Base-by-base conservation (phyloP, 2,329 filamentous ascomycete species). In the Trichoderma sp. region DNA sequence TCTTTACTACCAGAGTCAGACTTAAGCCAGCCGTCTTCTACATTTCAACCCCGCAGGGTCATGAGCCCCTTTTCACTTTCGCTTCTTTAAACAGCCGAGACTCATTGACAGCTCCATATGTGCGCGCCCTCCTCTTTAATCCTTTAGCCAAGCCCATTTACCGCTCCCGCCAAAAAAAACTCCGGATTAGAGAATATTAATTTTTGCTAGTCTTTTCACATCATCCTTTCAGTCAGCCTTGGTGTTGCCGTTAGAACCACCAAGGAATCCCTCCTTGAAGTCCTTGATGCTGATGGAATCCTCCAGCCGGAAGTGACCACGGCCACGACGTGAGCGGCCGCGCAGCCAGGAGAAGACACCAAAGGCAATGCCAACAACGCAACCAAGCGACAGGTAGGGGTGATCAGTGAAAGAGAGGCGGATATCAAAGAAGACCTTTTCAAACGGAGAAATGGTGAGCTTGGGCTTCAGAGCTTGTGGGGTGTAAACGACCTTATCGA, bases 381-480 rank as follows among this genome's bases (percentile, higher is more conserved):
- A 84, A 18, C 85, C 86, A 7, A 87, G 74, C 16, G 84, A 85
- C 43, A 90, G 79, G 74, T 84, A 87, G 1, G 87, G 87, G 74
- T 90, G 88, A 71, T 89, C 86, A 18, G 81, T 76, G 71, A 89
- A 87, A 63, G 84, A 84, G 72, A 84, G 81, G 73, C 86, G 83
- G 66, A 90, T 85, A 74, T 90, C 86, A 72, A 90, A 89, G 80
- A 93, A 91, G 70, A 93, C 81, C 79, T 91, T 90, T 75, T 90
- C 87, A 71, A 95, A 81, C 68, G 85, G 85, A 66, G 88, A 89
- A 69, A 92, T 89, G n/a, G 92, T 94, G 71, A 91, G 88, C 82
- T 95, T 96, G 37, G 91, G 84, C 75, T 87, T 86, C 78, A 96
- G 91, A 76, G 89, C 88, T 58, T 91, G 87, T 59, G 90, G 90